phyloP scores from a whole-genome alignment of 768 basidiomycete species.

The Pholiota microspora region DNA sequence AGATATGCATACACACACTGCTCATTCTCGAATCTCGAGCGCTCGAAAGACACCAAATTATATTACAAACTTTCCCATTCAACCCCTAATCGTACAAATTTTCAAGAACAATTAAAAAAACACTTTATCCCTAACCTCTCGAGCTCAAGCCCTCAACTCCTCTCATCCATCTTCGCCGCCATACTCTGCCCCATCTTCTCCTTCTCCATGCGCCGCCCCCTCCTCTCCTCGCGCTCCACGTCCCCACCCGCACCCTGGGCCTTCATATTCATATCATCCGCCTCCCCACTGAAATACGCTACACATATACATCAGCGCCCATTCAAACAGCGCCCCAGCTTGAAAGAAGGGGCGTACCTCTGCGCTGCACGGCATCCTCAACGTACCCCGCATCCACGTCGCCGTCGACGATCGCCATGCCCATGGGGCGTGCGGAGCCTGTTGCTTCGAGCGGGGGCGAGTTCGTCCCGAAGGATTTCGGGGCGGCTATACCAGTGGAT shows the following conservation, averaged over 20 bases:
- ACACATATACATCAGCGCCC: neutral
- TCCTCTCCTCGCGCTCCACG: neutral
- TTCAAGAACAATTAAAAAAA: neutral
- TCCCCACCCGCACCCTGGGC: neutral
- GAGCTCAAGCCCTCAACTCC: neutral
- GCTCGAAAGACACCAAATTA: too few relatives aligned
- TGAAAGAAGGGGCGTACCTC: conserved; percentile 29
- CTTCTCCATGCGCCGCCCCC: too few relatives aligned
- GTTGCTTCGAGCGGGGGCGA: conserved; percentile 55
- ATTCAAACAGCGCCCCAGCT: too few relatives aligned
- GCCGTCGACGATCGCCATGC: conserved; percentile 39
- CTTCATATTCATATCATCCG: neutral
- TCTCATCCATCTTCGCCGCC: conserved; percentile 5
- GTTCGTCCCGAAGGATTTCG: conserved; percentile 38
- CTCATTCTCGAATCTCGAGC: too few relatives aligned
- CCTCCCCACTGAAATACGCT: conserved; percentile 7
- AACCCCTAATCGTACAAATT: neutral
- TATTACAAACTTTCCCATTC: too few relatives aligned
- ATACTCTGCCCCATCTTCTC: conserved; percentile 7
- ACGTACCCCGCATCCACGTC: conserved; percentile 28
- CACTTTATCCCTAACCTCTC: neutral
- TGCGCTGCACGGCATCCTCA: conserved; percentile 41
- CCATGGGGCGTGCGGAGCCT: conserved; percentile 44
- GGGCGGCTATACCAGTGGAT: too few relatives aligned
- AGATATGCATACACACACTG: too few relatives aligned